A percentile compares a stretch with the other conserved stretches of the same genome.
phyloP scores from a whole-genome alignment of 768 basidiomycete genomes.

The Megacollybia marginata region DNA sequence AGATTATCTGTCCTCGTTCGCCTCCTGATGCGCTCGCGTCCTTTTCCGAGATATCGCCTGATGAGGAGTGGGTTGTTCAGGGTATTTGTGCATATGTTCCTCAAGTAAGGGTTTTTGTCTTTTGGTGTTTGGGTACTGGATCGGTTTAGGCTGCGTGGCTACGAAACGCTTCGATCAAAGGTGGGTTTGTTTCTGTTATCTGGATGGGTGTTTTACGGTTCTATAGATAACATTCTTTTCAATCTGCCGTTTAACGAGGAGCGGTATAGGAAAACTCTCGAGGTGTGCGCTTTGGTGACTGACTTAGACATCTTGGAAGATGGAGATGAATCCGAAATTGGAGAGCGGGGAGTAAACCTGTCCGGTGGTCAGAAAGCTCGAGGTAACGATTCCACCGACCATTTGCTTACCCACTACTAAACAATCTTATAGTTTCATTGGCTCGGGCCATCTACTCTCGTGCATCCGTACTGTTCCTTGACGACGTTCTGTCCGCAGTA shows the following conservation, averaged over 20 bases:
- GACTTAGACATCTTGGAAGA: conserved; percentile 83
- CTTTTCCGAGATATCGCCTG: conserved; percentile 34
- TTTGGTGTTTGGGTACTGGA: conserved; percentile 31
- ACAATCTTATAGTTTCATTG: conserved; percentile 42
- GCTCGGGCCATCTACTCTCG: conserved; percentile 89
- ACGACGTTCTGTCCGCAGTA: conserved; percentile 75
- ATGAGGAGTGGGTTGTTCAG: conserved; percentile 69
- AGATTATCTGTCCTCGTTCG: conserved; percentile 76
- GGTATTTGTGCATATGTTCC: conserved; percentile 87
- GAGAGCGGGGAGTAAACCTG: conserved; percentile 67
- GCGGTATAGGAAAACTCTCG: conserved; percentile 71
- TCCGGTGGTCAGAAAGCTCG: conserved; percentile 60
- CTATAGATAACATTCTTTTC: conserved; percentile 67
- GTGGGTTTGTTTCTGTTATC: conserved; percentile 13
- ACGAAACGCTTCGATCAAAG: conserved; percentile 62
- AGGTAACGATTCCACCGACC: conserved; percentile 26
- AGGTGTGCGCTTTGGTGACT: conserved; percentile 60
- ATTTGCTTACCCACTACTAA: conserved; percentile 4
- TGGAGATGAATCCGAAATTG: conserved; percentile 83
- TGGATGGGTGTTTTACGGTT: background rate
- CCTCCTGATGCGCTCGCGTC: conserved; percentile 71
- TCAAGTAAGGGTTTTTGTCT: conserved; percentile 35
- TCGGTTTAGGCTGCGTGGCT: conserved; percentile 50
- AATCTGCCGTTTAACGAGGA: conserved; percentile 65
- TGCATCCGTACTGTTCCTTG: conserved; percentile 73